Base-by-base conservation (phyloP, 2,329 filamentous ascomycete species). In the Juglanconis juglandina region DNA sequence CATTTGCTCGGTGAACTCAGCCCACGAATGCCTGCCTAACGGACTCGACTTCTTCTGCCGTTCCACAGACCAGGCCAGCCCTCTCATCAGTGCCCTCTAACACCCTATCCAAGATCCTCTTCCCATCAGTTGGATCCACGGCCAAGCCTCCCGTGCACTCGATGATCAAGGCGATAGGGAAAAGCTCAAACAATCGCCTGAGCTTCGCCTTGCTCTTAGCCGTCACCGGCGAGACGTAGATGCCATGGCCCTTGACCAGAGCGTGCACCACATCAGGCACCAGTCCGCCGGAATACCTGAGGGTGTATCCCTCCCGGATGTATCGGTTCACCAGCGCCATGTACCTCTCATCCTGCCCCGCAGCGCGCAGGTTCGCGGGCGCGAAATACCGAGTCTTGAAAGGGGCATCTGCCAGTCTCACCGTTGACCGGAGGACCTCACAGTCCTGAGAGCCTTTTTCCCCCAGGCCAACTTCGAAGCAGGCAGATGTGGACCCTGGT, bases 211-310 rank as follows among this genome's bases (percentile, higher is more conserved):
- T 75, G 66, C 79, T 83, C 9, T 68, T 68, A 0, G 63, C 67
- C 1, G 82, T 82, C 5, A 85, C 83, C 0, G 85, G 85, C 1
- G 79, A 84, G 2, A 87, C 67, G 66, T 87, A 88, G 1, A 88
- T 69, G 1, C 85, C 85, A 57, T 87, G 84, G 0, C 84, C 83
- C 69, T 87, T 87, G 61, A 82, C 79, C 7, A 88, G 71, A 4
- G 80, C 77, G 60, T 87, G 85, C 11, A 82, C 79, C 0, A 87
- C 72, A 58, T 88, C 85, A 0, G 85, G 85, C 3, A 88, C 85
- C 3, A 88, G 70, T 0, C 85, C 85, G 0, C 85, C 85, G 17
- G 78, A 79, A 66, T 87, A 88, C 2, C 85, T 75, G 42, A 88
- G 73, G 1, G 85, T 87, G 68, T 86, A 87, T 65, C 77, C 77